phyloP scores from a whole-genome alignment of 2,329 filamentous ascomycete genomes.

The Colletotrichum sp. region DNA sequence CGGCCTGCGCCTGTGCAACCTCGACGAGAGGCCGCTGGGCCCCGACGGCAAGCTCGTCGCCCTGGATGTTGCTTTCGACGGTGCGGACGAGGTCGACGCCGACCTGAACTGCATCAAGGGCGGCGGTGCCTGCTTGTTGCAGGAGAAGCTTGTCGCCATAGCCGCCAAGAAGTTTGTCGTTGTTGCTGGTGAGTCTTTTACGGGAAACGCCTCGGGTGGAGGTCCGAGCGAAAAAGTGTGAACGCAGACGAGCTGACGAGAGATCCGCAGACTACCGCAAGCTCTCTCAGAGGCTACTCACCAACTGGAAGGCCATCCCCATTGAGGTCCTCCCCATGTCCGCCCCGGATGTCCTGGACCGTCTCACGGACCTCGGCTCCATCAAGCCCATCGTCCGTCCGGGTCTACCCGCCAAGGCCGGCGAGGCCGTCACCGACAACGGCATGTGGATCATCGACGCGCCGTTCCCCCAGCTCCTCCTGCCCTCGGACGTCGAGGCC shows the following conservation, averaged over 20 bases:
- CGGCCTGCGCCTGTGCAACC: constrained; percentile 77
- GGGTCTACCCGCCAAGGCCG: constrained; percentile 78
- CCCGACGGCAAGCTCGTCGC: constrained; percentile 48
- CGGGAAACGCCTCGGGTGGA: neutral
- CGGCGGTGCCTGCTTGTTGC: constrained; percentile 95
- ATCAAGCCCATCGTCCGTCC: constrained; percentile 73
- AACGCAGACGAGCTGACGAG: neutral
- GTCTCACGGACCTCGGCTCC: constrained; percentile 76
- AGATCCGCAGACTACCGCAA: constrained; percentile 81
- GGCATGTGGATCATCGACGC: constrained; percentile 87
- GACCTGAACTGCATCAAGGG: constrained; percentile 98
- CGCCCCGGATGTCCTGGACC: constrained; percentile 75
- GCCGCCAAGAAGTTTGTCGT: constrained; percentile 86
- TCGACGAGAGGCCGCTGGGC: constrained; percentile 73
- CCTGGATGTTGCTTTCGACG: constrained; percentile 93
- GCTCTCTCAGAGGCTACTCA: constrained; percentile 75
- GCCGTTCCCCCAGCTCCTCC: constrained; percentile 77
- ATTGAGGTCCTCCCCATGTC: constrained; percentile 93
- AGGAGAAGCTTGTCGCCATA: constrained; percentile 94
- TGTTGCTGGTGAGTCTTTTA: constrained; percentile 70
- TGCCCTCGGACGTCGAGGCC: constrained; percentile 55
- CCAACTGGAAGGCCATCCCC: constrained; percentile 83
- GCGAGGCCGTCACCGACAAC: constrained; percentile 69
- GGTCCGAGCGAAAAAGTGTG: neutral
- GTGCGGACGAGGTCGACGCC: constrained; percentile 94